These are phyloP conservation scores for Mucor racemosus DNA, from an alignment of 371 early-diverging fungal species.

Conservation along the genomic window DNA sequence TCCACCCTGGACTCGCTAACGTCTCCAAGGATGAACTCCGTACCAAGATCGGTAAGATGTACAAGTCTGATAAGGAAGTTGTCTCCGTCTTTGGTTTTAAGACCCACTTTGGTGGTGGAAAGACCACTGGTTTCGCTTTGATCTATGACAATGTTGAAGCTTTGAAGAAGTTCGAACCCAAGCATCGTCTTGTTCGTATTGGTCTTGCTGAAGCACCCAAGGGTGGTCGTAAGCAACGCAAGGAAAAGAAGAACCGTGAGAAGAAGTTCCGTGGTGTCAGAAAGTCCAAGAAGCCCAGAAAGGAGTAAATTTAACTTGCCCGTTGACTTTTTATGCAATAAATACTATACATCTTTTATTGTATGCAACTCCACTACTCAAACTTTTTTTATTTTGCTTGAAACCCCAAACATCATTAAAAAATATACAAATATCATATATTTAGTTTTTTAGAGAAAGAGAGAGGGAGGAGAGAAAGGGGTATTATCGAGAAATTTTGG, in stretches of 20 bases:
- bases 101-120: slow-evolving; percentile 98
- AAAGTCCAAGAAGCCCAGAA: slow-evolving; percentile 87
- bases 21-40: slow-evolving; percentile 92
- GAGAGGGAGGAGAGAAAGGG: too few species aligned
- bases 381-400: not conserved
- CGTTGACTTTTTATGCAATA: not conserved
- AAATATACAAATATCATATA: not conserved
- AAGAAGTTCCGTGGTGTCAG: slow-evolving; percentile 98
- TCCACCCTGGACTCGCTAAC: slow-evolving; percentile 95
- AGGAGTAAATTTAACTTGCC: slow-evolving; percentile 43
- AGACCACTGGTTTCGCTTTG: slow-evolving; percentile 96
- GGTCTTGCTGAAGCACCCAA: slow-evolving; percentile 80
- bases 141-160: slow-evolving; percentile 97
- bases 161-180: slow-evolving; percentile 98
- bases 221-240: slow-evolving; percentile 96
- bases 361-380: not conserved
- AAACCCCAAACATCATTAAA: slow-evolving; percentile 1
- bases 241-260: slow-evolving; percentile 98
- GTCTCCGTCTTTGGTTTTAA: slow-evolving; percentile 96
- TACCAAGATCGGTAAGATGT: slow-evolving; percentile 95
- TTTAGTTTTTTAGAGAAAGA: not conserved
- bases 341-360: not conserved
- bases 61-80: slow-evolving; percentile 92
- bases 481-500: too few species aligned
- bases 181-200: slow-evolving; percentile 91